These are phyloP conservation scores for Amoebophrya sp. DNA, from an alignment of 169 alveolate genomes.

Conservation along the genomic window DNA sequence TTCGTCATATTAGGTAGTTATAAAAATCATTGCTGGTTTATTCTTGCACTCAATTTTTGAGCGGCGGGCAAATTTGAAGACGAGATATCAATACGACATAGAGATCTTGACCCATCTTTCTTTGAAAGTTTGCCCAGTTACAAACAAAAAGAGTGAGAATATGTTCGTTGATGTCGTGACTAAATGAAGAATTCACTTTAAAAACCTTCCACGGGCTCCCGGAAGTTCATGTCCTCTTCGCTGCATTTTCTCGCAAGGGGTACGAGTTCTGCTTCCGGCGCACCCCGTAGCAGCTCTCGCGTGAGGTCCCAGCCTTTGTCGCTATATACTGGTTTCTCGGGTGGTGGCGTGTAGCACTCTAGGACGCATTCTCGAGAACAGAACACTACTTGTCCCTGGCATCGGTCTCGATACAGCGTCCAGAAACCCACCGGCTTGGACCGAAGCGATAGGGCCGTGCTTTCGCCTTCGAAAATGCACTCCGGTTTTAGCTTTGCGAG, in stretches of 20 bases:
- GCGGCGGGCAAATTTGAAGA: too few relatives aligned
- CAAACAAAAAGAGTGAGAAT: not conserved
- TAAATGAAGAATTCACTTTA: too few relatives aligned
- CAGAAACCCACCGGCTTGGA: not conserved
- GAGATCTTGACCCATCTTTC: too few relatives aligned
- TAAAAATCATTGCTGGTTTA: too few relatives aligned
- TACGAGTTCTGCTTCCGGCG: not conserved
- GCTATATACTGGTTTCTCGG: not conserved
- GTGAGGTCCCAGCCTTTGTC: not conserved
- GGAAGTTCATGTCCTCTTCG: not conserved
- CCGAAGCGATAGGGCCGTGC: not conserved
- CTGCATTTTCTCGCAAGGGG: not conserved
- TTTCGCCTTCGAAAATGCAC: not conserved
- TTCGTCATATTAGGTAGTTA: not conserved
- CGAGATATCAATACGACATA: not conserved
- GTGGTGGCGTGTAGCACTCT: not conserved
- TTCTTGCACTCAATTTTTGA: too few relatives aligned
- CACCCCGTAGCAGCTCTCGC: not conserved
- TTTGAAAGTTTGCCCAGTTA: too few relatives aligned
- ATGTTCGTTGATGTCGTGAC: not conserved
- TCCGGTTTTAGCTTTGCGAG: not conserved
- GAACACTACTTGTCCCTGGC: not conserved
- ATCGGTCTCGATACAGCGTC: not conserved
- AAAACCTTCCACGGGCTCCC: slow-evolving; percentile 9
- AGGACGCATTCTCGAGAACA: not conserved